A percentile compares a stretch with the other conserved stretches of the same genome.
Evolutionary conservation across 441 rosid genomes (phyloP).

Genomic region (Raphanus hybrid): DNA sequence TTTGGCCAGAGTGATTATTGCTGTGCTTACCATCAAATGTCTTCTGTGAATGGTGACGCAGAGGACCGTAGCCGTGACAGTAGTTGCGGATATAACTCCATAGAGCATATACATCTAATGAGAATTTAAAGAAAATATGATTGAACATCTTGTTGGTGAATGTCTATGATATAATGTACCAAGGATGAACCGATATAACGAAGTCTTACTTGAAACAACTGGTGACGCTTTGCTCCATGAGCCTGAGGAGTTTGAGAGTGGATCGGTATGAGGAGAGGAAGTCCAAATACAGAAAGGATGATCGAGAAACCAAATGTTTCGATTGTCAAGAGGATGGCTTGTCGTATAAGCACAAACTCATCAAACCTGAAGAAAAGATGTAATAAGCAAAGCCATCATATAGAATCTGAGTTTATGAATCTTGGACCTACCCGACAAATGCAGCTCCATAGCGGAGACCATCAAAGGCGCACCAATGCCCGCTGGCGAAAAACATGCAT

Average conservation of each 20-base stretch:
- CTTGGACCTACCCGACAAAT: conserved; percentile 80
- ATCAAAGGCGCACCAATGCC: conserved; percentile 99
- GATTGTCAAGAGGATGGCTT: conserved; percentile 85
- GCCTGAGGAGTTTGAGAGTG: conserved; percentile 42
- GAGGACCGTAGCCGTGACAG: conserved; percentile 66
- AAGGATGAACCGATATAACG: conserved; percentile 1
- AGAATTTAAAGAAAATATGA: conserved; percentile 6
- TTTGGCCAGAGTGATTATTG: conserved; percentile 11
- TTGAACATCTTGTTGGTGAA: conserved; percentile 15
- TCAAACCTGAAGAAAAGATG: conserved; percentile 72
- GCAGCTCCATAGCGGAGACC: conserved; percentile 99
- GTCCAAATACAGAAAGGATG: conserved; percentile 82
- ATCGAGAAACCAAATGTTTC: conserved; percentile 92
- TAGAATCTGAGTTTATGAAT: conserved; percentile 1
- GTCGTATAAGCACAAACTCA: conserved; percentile 83
- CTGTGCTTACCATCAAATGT: conserved; percentile 80
- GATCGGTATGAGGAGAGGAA: conserved; percentile 62
- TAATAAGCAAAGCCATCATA: conserved; percentile 12
- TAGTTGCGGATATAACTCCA: conserved; percentile 65
- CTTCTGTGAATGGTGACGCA: conserved; percentile 89
- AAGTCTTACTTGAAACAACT: conserved; percentile 60
- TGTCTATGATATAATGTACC: conserved; percentile 6
- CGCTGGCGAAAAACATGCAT: conserved; percentile 85
- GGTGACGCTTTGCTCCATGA: conserved; percentile 40
- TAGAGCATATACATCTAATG: conserved; percentile 75